phyloP scores from a whole-genome alignment of 768 basidiomycete species.

The Phanerodontia chrysosporium region DNA sequence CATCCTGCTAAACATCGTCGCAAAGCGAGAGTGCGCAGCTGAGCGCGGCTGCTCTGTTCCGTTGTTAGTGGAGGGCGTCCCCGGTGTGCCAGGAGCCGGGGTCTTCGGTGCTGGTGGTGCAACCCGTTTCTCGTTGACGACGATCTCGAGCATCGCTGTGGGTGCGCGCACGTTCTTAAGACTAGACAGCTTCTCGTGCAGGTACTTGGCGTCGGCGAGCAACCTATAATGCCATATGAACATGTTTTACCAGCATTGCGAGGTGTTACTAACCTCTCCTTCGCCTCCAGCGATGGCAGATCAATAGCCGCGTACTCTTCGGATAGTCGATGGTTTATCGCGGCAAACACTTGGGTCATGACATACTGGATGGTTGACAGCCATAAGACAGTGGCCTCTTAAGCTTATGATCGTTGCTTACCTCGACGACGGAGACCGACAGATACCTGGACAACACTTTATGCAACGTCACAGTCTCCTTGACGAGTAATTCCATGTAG shows the following conservation, averaged over 20 bases:
- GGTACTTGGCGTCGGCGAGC: conserved; percentile 70
- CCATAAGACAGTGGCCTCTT: neutral
- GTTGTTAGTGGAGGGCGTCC: neutral
- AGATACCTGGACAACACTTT: conserved; percentile 94
- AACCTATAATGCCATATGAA: too few relatives aligned
- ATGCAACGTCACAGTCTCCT: conserved; percentile 93
- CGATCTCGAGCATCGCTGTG: conserved; percentile 77
- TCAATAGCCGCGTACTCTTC: conserved; percentile 85
- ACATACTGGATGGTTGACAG: conserved; percentile 55
- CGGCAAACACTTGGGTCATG: conserved; percentile 92
- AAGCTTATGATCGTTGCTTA: conserved; percentile 31
- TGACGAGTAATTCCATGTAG: conserved; percentile 93
- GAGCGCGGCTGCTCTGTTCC: neutral
- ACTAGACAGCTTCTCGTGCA: conserved; percentile 70
- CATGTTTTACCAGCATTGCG: too few relatives aligned
- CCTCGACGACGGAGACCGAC: conserved; percentile 75
- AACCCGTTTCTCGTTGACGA: conserved; percentile 70
- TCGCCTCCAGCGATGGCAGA: conserved; percentile 77
- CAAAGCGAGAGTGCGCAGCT: conserved; percentile 18
- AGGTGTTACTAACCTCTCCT: conserved; percentile 62
- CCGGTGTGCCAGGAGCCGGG: conserved; percentile 5
- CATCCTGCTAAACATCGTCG: conserved; percentile 21
- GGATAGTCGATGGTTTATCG: conserved; percentile 85
- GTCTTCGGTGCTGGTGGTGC: neutral
- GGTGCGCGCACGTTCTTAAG: conserved; percentile 69